Percentiles rank a stretch among this genome's conserved stretches.
Conservation (phyloP, 805 yeast genomes). For the Yamadazyma ubonensis region DNA sequence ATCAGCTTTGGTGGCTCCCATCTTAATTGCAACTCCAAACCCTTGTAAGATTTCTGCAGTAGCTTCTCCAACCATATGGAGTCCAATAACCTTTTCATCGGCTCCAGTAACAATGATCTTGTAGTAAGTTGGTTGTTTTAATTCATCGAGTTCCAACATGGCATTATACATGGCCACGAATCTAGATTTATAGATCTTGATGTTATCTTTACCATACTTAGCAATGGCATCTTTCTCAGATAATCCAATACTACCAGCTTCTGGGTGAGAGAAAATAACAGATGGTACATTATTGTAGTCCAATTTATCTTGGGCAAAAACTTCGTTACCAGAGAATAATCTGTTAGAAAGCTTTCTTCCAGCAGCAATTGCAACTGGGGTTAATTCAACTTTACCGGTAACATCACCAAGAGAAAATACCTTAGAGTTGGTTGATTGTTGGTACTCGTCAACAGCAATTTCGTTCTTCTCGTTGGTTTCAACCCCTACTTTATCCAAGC, state of each 20-base stretch:
- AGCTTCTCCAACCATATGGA: conserved; percentile 89
- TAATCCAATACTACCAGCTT: conserved; percentile 91
- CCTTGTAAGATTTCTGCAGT: conserved; percentile 96
- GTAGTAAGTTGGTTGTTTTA: conserved; percentile 85
- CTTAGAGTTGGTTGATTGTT: conserved; percentile 68
- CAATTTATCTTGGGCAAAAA: conserved; percentile 70
- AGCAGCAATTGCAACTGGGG: conserved; percentile 98
- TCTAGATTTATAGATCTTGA: conserved; percentile 78
- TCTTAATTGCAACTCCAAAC: conserved; percentile 95
- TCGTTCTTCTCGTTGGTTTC: conserved; percentile 58
- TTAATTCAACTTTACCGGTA: conserved; percentile 86
- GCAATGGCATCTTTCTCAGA: conserved; percentile 74
- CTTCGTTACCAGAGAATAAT: conserved; percentile 73
- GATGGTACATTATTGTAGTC: conserved; percentile 88
- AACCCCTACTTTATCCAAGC: conserved; percentile 75
- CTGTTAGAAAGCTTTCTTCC: conserved; percentile 94
- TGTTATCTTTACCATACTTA: conserved; percentile 73
- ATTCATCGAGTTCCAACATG: conserved; percentile 58
- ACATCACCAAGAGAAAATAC: conserved; percentile 92
- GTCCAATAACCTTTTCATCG: conserved; percentile 91
- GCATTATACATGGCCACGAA: conserved; percentile 94
- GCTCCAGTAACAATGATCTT: conserved; percentile 75
- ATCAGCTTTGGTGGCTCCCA: conserved; percentile 98
- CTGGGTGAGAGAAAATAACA: conserved; percentile 98
- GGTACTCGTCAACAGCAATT: conserved; percentile 82